These are phyloP conservation scores for Sporothrix luriei DNA, from an alignment of 2,329 filamentous ascomycete species.

Conservation along the genomic window DNA sequence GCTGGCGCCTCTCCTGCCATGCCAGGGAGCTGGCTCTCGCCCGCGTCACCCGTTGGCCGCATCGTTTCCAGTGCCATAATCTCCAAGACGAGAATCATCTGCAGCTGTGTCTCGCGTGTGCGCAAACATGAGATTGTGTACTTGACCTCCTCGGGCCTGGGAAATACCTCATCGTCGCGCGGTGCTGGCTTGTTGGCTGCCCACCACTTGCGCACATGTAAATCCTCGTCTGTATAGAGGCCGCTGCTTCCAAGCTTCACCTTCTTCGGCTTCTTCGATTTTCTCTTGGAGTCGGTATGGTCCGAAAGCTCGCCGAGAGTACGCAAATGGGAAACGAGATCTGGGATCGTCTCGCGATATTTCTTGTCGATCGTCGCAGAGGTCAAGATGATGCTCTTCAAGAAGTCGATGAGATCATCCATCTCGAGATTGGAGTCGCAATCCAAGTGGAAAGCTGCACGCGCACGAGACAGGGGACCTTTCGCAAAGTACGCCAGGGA, in stretches of 20 bases:
- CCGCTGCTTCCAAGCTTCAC: conserved; percentile 69
- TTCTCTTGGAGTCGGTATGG: conserved; percentile 43
- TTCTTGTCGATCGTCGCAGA: conserved; percentile 75
- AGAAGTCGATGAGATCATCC: conserved; percentile 65
- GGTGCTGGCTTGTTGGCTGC: conserved; percentile 55
- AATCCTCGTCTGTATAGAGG: conserved; percentile 67
- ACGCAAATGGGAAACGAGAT: conserved; percentile 60
- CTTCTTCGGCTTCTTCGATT: conserved; percentile 61
- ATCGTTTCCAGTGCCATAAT: conserved; percentile 67
- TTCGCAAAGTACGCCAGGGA: conserved; percentile 84
- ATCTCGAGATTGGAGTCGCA: conserved; percentile 63
- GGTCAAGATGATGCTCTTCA: conserved; percentile 69
- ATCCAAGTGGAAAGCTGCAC: conserved; percentile 68
- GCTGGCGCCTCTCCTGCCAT: conserved; percentile 45
- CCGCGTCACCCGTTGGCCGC: conserved; percentile 46
- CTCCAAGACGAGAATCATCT: conserved; percentile 78
- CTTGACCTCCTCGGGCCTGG: conserved; percentile 58
- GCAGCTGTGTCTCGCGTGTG: conserved; percentile 75
- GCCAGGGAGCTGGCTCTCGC: conserved; percentile 53
- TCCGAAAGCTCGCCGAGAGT: conserved; percentile 60
- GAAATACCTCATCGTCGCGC: conserved; percentile 51
- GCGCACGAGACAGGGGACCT: conserved; percentile 73
- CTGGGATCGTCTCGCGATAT: conserved; percentile 70
- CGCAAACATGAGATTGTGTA: conserved; percentile 67
- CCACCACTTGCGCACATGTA: conserved; percentile 72